Evolutionary conservation across 2,329 filamentous ascomycete species (phyloP), one percentile per base, ranked within the genome.

Genomic region (Fusarium irregulare): DNA sequence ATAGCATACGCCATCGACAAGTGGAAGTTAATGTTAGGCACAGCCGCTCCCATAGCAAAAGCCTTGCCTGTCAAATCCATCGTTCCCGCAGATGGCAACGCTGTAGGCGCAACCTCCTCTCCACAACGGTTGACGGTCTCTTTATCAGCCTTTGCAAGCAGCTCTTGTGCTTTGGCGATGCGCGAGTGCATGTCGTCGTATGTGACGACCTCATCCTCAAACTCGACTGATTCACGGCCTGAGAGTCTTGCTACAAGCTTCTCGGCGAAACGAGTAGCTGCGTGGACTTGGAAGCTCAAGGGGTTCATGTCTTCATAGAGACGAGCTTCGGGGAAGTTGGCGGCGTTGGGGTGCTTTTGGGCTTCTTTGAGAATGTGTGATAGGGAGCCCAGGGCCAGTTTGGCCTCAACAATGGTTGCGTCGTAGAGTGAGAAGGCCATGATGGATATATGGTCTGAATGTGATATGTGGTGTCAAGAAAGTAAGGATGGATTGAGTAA

Each of bases 21-120:
- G 73, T 91, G 89, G 75, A 91, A 91, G 77, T 82, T 88, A 68
- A 89, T 81, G 71, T 90, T 89, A 12, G 88, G 87, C 27, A 88
- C 65, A 4, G 80, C 82, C 74, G 82, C 86, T 2, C 77, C 76
- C 47, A 77, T 72, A 9, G 86, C 74, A 71, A 87, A 89, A 1
- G 79, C 77, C 48, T 73, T 53, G 13, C 73, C 75, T 40, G 66
- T 68, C 12, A 78, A 56, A 12, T 71, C 63, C 66, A 71, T 72
- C 20, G 62, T 54, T 12, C 65, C 64, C 5, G 47, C 54, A 27
- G 70, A 67, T 20, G 72, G 73, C 27, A 78, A 40, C 20, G 20
- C 51, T 12, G 75, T 73, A 10, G 70, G 56, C 18, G 75, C 61
- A 16, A 70, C 66, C 28, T 73, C 63, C 21, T 78, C 76, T 40